Conservation (phyloP, 2,329 filamentous ascomycete species). For the Fusarium brachygibbosum region DNA sequence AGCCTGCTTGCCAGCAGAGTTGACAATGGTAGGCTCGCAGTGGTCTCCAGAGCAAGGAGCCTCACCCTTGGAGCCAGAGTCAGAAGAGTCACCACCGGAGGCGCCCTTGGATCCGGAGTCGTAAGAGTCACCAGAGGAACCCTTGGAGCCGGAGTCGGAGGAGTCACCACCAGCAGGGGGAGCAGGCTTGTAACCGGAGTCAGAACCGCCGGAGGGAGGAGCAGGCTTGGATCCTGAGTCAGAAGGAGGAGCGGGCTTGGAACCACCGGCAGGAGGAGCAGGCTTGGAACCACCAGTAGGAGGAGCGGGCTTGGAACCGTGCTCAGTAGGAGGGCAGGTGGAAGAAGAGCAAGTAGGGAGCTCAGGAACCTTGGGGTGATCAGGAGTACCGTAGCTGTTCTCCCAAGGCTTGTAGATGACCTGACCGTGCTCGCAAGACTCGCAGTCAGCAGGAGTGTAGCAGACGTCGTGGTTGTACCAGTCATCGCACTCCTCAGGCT, state of each 20-base stretch:
- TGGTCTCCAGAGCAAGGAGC: not conserved
- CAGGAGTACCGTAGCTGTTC: slow-evolving; percentile 28
- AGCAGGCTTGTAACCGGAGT: not conserved
- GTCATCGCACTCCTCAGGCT: slow-evolving; percentile 41
- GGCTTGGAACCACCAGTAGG: not conserved
- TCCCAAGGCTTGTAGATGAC: slow-evolving; percentile 46
- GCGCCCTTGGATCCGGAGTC: not conserved
- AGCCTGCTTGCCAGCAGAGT: slow-evolving; percentile 40
- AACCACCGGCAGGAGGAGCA: not conserved
- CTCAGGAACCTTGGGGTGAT: slow-evolving; percentile 8
- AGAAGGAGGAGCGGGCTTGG: not conserved
- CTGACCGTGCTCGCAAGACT: slow-evolving; percentile 29
- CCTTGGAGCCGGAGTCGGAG: not conserved
- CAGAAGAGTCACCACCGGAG: not conserved
- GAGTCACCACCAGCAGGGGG: not conserved
- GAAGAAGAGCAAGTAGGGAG: slow-evolving; percentile 17
- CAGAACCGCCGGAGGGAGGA: not conserved
- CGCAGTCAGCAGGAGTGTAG: slow-evolving; percentile 35
- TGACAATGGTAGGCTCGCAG: slow-evolving; percentile 34
- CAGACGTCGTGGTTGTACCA: slow-evolving; percentile 28
- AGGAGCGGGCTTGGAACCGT: not conserved
- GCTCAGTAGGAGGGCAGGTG: slow-evolving; percentile 13
- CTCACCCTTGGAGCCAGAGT: not conserved
- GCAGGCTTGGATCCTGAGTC: not conserved
- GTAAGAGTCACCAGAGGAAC: not conserved